Conservation (phyloP, 306 rosid genomes). For the Mimosa bimucronata region DNA sequence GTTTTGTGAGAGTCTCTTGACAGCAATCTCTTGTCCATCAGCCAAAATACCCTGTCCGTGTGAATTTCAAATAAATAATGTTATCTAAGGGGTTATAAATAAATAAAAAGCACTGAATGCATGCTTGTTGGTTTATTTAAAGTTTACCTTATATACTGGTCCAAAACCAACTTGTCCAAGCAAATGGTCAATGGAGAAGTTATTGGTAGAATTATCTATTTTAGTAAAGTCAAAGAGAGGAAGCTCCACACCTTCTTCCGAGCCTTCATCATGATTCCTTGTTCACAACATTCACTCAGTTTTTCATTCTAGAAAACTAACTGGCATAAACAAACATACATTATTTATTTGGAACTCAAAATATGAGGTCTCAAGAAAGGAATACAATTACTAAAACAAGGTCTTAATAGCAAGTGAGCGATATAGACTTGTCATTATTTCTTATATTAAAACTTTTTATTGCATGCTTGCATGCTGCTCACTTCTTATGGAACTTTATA, state of each 20-base stretch:
- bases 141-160: constrained; percentile 52
- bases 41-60: neutral
- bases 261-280: constrained; percentile 5
- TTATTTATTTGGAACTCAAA: too few relatives aligned
- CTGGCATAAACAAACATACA: neutral
- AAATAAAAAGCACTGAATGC: neutral
- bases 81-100: neutral
- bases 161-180: constrained; percentile 69
- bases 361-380: too few relatives aligned
- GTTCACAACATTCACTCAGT: neutral
- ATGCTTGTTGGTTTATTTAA: neutral
- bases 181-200: constrained; percentile 47
- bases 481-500: too few relatives aligned
- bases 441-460: too few relatives aligned
- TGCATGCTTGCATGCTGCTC: too few relatives aligned
- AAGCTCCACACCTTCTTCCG: constrained; percentile 49
- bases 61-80: neutral
- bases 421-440: too few relatives aligned
- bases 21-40: constrained; percentile 31
- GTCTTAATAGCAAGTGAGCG: too few relatives aligned
- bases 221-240: constrained; percentile 43
- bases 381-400: too few relatives aligned
- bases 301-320: too few relatives aligned
- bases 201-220: constrained; percentile 48
- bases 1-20: neutral